phyloP scores from a whole-genome alignment of 2,329 filamentous ascomycete genomes.

The Stagonosporopsis cucurbitacearum region DNA sequence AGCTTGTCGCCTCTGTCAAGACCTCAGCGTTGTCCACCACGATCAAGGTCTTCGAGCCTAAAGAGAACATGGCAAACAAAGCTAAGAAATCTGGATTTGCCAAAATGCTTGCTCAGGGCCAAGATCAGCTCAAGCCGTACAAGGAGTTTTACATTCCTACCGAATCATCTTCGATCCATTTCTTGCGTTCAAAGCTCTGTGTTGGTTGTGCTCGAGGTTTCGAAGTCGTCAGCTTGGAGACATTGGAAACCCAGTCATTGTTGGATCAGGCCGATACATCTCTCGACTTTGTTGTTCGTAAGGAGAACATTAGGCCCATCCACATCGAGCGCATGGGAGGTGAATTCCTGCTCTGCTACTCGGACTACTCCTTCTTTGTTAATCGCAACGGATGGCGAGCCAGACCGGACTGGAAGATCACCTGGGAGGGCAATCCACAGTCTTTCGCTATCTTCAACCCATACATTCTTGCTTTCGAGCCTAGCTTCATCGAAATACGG shows the following conservation, averaged over 20 bases:
- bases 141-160: constrained; percentile 97
- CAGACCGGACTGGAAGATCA: constrained; percentile 93
- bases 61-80: constrained; percentile 89
- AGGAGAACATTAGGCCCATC: constrained; percentile 92
- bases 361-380: constrained; percentile 98
- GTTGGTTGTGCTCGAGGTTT: constrained; percentile 95
- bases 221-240: constrained; percentile 95
- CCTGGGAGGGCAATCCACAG: constrained; percentile 93
- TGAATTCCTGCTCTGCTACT: constrained; percentile 97
- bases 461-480: constrained; percentile 96
- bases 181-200: constrained; percentile 94
- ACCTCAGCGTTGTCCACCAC: constrained; percentile 91
- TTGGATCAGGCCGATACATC: constrained; percentile 98
- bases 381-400: constrained; percentile 98
- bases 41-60: constrained; percentile 99
- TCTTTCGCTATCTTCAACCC: constrained; percentile 94
- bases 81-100: constrained; percentile 95
- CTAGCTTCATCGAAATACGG: constrained; percentile 95
- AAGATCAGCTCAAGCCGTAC: constrained; percentile 87
- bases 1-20: constrained; percentile 96
- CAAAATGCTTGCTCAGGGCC: constrained; percentile 92
- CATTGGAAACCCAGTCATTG: constrained; percentile 95
- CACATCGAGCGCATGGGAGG: constrained; percentile 97
- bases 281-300: constrained; percentile 92
- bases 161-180: constrained; percentile 97